A percentile compares a stretch with the other conserved stretches of the same genome.
Evolutionary conservation across 2,329 filamentous ascomycete species (phyloP).

Genomic region (Phoma sp.): DNA sequence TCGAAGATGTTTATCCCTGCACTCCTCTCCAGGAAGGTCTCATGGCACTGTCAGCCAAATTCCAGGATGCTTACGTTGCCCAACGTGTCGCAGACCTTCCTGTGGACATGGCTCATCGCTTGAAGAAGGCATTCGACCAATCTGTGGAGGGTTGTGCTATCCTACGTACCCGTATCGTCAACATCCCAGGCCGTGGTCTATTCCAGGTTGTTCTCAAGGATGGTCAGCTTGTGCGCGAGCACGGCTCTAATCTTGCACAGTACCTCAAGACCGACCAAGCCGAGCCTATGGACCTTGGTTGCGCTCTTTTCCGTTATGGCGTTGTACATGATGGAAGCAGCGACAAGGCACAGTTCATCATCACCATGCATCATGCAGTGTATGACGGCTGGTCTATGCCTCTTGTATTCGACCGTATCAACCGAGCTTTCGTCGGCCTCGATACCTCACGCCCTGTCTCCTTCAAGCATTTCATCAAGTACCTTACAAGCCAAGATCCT

Average conservation of each 20-base stretch:
- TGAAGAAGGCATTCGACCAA: constrained; percentile 48
- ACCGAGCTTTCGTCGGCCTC: constrained; percentile 38
- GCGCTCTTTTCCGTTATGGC: constrained; percentile 47
- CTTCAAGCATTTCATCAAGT: constrained; percentile 58
- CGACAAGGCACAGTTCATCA: constrained; percentile 51
- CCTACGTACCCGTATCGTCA: constrained; percentile 50
- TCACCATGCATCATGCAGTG: constrained; percentile 59
- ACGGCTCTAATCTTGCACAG: constrained; percentile 31
- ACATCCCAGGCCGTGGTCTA: constrained; percentile 44
- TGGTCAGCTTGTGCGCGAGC: constrained; percentile 35
- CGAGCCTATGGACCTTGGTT: constrained; percentile 49
- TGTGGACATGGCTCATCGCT: constrained; percentile 38
- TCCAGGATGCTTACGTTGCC: constrained; percentile 47
- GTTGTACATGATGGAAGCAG: constrained; percentile 34
- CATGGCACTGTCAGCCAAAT: constrained; percentile 49
- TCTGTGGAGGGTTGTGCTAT: constrained; percentile 42
- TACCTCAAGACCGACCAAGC: constrained; percentile 46
- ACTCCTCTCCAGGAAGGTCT: constrained; percentile 52
- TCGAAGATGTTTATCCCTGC: constrained; percentile 52
- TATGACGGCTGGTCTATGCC: constrained; percentile 58
- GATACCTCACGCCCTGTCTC: constrained; percentile 33
- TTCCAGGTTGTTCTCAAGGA: constrained; percentile 49
- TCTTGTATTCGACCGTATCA: constrained; percentile 44
- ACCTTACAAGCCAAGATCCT: constrained; percentile 53
- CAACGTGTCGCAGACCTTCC: constrained; percentile 44